Percentiles rank a stretch among this genome's conserved stretches.
phyloP scores from a whole-genome alignment of 2,329 filamentous ascomycete species.

The Colletotrichum noveboracense region DNA sequence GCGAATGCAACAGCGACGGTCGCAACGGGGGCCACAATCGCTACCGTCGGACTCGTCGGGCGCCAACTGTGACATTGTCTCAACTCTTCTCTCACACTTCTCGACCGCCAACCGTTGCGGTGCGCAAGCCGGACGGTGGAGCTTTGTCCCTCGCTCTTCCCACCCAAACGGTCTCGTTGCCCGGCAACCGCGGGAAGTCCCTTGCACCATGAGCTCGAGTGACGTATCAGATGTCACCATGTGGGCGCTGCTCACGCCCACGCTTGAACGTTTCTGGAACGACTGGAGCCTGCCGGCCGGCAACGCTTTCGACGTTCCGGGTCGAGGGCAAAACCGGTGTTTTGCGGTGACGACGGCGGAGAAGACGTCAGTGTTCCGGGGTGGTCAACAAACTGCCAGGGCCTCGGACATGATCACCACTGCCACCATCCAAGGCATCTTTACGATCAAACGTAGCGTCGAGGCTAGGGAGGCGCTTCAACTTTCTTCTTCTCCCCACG shows the following conservation, averaged over 20 bases:
- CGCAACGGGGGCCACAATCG: background rate
- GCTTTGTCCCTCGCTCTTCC: background rate
- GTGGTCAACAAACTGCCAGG: background rate
- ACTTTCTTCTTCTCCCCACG: background rate
- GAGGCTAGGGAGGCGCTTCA: background rate
- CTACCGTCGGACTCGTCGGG: background rate
- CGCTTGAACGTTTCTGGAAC: background rate
- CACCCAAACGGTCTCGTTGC: slow-evolving; percentile 14
- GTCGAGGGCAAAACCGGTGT: background rate
- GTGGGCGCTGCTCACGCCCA: background rate
- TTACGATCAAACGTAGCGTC: background rate
- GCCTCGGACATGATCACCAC: background rate
- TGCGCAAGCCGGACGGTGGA: background rate
- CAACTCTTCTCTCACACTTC: background rate
- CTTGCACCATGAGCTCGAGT: slow-evolving; percentile 9
- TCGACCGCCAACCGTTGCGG: background rate
- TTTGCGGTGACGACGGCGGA: background rate
- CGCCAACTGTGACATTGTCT: background rate
- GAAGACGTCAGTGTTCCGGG: background rate
- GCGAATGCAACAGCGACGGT: background rate
- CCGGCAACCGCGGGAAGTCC: slow-evolving; percentile 22
- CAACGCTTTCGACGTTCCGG: background rate
- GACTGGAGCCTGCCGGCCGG: background rate
- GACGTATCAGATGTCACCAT: slow-evolving; percentile 18
- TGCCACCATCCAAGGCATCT: background rate